phyloP scores from a whole-genome alignment of 2,329 filamentous ascomycete genomes.

The Xylariaceae sp. region DNA sequence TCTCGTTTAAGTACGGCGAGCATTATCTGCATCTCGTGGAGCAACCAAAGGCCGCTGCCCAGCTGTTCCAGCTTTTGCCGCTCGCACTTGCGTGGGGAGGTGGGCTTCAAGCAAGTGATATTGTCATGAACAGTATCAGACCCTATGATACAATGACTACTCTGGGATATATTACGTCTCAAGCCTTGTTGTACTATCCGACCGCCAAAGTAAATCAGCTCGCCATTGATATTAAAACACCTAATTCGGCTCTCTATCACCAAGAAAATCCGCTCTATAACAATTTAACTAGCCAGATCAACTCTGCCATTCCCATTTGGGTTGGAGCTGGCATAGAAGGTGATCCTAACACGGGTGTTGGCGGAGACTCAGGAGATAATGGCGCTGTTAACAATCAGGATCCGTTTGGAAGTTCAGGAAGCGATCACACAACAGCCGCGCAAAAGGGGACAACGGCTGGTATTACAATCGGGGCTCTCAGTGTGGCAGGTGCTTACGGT shows the following conservation, averaged over 20 bases:
- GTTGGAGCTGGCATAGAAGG: conserved; percentile 43
- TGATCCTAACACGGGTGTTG: conserved; percentile 37
- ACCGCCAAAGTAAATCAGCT: conserved; percentile 64
- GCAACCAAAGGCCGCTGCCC: conserved; percentile 67
- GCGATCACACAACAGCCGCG: conserved; percentile 48
- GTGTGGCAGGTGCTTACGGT: conserved; percentile 80
- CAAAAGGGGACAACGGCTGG: conserved; percentile 60
- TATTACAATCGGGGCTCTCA: conserved; percentile 72
- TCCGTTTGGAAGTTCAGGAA: conserved; percentile 40
- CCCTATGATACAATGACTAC: conserved; percentile 68
- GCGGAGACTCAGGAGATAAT: conserved; percentile 37
- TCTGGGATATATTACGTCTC: conserved; percentile 76
- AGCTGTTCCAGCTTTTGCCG: conserved; percentile 80
- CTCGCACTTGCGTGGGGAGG: conserved; percentile 61
- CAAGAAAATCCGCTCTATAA: conserved; percentile 61
- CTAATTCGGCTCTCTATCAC: conserved; percentile 71
- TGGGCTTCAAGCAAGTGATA: conserved; percentile 52
- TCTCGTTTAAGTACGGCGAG: conserved; percentile 76
- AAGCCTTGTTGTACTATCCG: conserved; percentile 74
- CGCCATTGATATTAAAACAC: conserved; percentile 63
- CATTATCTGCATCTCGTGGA: conserved; percentile 80
- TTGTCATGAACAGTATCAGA: conserved; percentile 66
- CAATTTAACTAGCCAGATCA: conserved; percentile 75
- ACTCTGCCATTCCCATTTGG: conserved; percentile 71
- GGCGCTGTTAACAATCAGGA: conserved; percentile 36